Evolutionary conservation across 2,329 filamentous ascomycete species (phyloP).

Genomic region (Botrytis medusae): DNA sequence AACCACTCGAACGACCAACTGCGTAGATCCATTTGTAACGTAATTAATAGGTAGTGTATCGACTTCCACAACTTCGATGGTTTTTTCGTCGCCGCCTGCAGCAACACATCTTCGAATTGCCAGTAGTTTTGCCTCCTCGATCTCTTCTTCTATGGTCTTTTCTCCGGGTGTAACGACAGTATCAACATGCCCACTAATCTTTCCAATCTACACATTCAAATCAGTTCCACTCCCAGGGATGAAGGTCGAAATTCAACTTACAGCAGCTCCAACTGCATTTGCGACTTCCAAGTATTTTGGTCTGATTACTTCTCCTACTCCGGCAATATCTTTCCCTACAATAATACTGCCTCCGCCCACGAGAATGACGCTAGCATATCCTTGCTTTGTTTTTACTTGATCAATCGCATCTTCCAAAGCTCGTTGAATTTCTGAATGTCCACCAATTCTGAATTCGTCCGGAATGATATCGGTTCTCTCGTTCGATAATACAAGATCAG

Average conservation of each 20-base stretch:
- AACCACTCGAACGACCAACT: constrained; percentile 36
- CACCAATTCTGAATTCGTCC: constrained; percentile 24
- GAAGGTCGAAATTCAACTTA: constrained; percentile 38
- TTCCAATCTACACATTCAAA: constrained; percentile 33
- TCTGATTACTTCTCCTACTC: constrained; percentile 51
- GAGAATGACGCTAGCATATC: constrained; percentile 52
- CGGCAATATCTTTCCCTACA: constrained; percentile 47
- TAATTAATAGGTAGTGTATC: constrained; percentile 38
- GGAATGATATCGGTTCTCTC: constrained; percentile 22
- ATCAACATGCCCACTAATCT: constrained; percentile 37
- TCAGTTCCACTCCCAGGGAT: background rate
- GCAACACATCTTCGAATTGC: constrained; percentile 34
- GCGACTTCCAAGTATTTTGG: constrained; percentile 56
- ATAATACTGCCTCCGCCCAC: constrained; percentile 59
- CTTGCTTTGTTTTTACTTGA: constrained; percentile 55
- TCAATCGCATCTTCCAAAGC: constrained; percentile 56
- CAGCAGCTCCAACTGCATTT: constrained; percentile 61
- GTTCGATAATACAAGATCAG: constrained; percentile 30
- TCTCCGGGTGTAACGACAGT: constrained; percentile 33
- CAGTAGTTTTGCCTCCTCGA: constrained; percentile 32
- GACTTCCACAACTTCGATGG: constrained; percentile 37
- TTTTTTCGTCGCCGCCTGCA: constrained; percentile 34
- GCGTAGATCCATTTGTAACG: constrained; percentile 36
- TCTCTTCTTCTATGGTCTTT: constrained; percentile 32
- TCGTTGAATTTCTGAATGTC: constrained; percentile 35